phyloP scores from a whole-genome alignment of 768 basidiomycete species.

The Phallus indusiatus region DNA sequence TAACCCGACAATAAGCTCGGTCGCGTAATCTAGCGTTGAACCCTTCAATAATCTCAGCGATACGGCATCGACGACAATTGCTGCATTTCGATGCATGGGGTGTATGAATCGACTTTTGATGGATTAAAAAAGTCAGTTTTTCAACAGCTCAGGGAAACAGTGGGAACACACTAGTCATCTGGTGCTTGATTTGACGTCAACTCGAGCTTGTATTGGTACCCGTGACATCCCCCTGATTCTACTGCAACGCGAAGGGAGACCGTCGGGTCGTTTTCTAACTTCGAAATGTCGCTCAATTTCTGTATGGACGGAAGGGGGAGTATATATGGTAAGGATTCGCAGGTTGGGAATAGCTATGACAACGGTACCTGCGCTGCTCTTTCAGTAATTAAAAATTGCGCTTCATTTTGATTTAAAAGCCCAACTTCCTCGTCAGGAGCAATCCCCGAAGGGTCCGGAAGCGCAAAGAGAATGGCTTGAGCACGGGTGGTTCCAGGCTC shows the following conservation, averaged over 20 bases:
- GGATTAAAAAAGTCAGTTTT: constrained; percentile 2
- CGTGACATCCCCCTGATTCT: constrained; percentile 94
- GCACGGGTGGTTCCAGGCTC: background rate
- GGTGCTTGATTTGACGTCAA: constrained; percentile 49
- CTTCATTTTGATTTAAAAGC: constrained; percentile 41
- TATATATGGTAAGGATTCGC: background rate
- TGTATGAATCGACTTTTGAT: constrained; percentile 56
- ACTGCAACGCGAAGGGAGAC: constrained; percentile 75
- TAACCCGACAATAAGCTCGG: constrained; percentile 82
- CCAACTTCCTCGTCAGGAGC: constrained; percentile 32
- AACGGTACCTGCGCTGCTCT: constrained; percentile 61
- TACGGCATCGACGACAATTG: constrained; percentile 76
- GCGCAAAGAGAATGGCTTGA: background rate
- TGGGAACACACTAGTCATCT: constrained; percentile 75
- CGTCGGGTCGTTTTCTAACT: constrained; percentile 49
- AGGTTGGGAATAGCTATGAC: background rate
- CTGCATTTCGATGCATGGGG: constrained; percentile 59
- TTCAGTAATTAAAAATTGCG: constrained; percentile 54
- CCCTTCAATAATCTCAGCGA: constrained; percentile 82
- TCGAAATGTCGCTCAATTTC: constrained; percentile 70
- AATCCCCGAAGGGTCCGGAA: background rate
- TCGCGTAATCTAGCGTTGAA: constrained; percentile 82
- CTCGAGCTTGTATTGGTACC: constrained; percentile 92
- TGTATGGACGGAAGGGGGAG: constrained; percentile 20
- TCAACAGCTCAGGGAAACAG: background rate